These are phyloP conservation scores for Deuterostichococcus epilithicus DNA, from an alignment of 139 green algal species.

Conservation along the genomic window DNA sequence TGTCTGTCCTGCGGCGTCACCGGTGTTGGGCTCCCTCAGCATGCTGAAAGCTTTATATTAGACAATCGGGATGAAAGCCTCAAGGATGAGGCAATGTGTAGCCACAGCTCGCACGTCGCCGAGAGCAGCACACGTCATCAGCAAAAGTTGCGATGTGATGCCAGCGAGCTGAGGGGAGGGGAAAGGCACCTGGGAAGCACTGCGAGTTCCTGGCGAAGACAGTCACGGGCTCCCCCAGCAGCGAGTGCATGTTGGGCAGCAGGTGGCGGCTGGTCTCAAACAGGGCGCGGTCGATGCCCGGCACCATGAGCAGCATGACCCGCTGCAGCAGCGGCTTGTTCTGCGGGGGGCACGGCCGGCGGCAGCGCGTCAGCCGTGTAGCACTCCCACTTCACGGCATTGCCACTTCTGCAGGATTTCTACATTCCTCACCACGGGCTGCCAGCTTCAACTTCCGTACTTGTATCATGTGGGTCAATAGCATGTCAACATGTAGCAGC, in stretches of 20 bases:
- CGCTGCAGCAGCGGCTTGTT: slow-evolving; percentile 59
- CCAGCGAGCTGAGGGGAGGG: no score
- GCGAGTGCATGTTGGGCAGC: slow-evolving; percentile 26
- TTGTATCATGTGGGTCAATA: not conserved
- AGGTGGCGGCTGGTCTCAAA: slow-evolving; percentile 25
- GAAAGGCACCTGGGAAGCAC: not conserved
- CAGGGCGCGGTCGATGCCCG: slow-evolving; percentile 41
- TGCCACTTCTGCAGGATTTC: not conserved
- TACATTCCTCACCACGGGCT: not conserved
- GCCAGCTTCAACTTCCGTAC: not conserved
- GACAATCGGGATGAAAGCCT: no score
- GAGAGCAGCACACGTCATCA: no score
- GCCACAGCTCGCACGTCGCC: no score
- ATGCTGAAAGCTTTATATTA: no score
- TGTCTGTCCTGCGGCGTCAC: slow-evolving; percentile 49
- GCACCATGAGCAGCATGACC: slow-evolving; percentile 52
- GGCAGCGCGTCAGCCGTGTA: not conserved
- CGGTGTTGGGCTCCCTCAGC: no score
- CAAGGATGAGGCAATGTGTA: no score
- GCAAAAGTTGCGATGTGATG: no score
- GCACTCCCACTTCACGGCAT: not conserved
- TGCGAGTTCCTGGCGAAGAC: not conserved
- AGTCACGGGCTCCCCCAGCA: not conserved
- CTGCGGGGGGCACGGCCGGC: slow-evolving; percentile 35
- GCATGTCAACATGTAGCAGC: not conserved